Evolutionary conservation across 768 basidiomycete genomes (phyloP), one percentile per base, ranked within the genome.

Genomic region (Lanmaoa rubissima): DNA sequence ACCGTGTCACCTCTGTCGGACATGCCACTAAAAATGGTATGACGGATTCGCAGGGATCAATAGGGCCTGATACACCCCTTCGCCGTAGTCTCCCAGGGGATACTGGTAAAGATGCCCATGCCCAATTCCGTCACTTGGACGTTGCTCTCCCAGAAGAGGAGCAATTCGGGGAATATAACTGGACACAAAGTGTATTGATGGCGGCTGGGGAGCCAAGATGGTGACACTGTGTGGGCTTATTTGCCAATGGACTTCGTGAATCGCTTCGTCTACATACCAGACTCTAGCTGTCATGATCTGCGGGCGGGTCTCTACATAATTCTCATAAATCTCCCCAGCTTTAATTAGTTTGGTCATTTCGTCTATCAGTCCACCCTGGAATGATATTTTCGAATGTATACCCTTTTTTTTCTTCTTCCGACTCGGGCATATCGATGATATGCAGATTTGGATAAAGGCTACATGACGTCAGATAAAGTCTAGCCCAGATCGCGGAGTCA

Each of bases 181-280:
- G 90, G 90, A 86, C 86, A 45, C 76, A 79, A 65, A 87, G 85
- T 61, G 89, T 92, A 48, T 68, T 92, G 55, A 69, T 84, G 70
- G 87, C 86, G n/a, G 87, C 86, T 54, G 84, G 86, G 48, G 76
- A 80, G 45, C 61, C 69, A 13, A 51, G 65, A 21, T 76, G 74
- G 75, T 73, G 43, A 68, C 49, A 42, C 21, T 24, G 21, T 24
- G 21, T 24, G 24, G 53, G 40, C 17, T 39, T 47, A 46, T 47
- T 51, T 61, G 14, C 19, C 32, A 5, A 59, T 43, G 61, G 55
- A 62, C 57, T 52, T 56, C 1, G 5, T 40, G 38, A 39, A 40
- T 19, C n/a, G 47, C 51, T 56, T 61, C 24, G 36, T 49, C 55
- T 60, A 56, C 54, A 55, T 49, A 53, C 45, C 11, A 60, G 69